Evolutionary conservation across 202 grass and related monocot genomes (phyloP).

Genomic region (Panicum hallii): DNA sequence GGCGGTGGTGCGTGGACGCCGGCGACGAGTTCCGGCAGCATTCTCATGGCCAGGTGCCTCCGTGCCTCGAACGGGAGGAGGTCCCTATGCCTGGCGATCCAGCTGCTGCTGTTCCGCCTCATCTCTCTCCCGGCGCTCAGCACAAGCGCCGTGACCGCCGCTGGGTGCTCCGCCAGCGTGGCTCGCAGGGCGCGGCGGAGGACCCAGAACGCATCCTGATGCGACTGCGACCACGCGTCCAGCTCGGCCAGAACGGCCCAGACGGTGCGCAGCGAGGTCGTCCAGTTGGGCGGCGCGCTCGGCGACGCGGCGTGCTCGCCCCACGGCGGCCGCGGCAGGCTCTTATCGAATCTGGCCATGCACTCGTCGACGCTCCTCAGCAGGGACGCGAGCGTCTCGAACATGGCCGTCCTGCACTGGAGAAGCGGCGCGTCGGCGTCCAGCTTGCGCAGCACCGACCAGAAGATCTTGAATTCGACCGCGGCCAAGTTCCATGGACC

Average conservation of each 20-base stretch:
- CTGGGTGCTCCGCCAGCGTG: background rate
- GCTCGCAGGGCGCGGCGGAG: background rate
- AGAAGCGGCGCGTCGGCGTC: background rate
- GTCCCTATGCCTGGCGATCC: slow-evolving; percentile 59
- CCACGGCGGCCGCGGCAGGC: background rate
- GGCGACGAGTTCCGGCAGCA: slow-evolving; percentile 47
- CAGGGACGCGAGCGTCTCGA: background rate
- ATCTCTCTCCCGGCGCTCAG: background rate
- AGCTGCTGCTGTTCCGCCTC: background rate
- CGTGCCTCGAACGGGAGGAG: slow-evolving; percentile 53
- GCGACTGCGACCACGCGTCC: background rate
- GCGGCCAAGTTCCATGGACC: background rate
- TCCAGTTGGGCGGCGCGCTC: background rate
- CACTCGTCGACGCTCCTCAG: background rate
- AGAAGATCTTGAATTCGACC: background rate
- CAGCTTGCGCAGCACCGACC: background rate
- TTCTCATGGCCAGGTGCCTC: slow-evolving; percentile 55
- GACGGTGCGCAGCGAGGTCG: background rate
- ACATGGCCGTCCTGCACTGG: background rate
- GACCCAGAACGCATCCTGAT: background rate
- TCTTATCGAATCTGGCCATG: background rate
- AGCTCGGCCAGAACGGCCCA: background rate
- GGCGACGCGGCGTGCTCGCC: background rate
- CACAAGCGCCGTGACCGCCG: background rate
- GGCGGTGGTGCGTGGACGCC: slow-evolving; percentile 32